Conservation (phyloP, 495 filamentous ascomycete genomes). For the Hypomontagnella submonticulosa region DNA sequence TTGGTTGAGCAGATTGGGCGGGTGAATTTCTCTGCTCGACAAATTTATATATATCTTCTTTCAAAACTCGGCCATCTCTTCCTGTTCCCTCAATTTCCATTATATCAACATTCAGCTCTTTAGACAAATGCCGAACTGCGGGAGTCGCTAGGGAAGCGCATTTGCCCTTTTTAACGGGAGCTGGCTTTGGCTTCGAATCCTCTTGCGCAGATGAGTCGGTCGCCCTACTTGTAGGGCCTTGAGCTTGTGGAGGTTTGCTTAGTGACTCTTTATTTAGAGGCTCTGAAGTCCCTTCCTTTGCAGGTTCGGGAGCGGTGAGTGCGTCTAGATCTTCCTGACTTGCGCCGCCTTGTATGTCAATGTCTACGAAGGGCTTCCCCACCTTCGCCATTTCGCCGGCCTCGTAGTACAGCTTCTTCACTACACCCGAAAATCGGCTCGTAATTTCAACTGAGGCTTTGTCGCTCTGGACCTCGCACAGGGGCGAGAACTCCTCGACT, state of each 20-base stretch:
- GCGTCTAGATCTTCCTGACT: constrained; percentile 59
- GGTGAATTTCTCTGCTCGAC: constrained; percentile 56
- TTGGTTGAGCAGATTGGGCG: constrained; percentile 17
- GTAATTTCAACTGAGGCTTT: constrained; percentile 99
- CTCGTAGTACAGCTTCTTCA: constrained; percentile 96
- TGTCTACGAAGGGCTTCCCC: constrained; percentile 84
- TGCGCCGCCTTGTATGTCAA: constrained; percentile 71
- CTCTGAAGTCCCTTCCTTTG: constrained; percentile 29
- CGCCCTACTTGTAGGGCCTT: constrained; percentile 24
- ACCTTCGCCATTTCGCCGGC: constrained; percentile 96
- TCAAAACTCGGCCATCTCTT: constrained; percentile 89
- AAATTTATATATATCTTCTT: constrained; percentile 91
- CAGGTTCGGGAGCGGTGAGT: constrained; percentile 51
- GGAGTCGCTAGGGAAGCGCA: constrained; percentile 85
- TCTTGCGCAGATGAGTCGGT: constrained; percentile 7
- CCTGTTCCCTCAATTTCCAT: constrained; percentile 83
- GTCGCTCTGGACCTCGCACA: constrained; percentile 98
- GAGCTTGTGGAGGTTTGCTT: constrained; percentile 27
- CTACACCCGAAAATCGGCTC: constrained; percentile 91
- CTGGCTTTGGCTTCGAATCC: constrained; percentile 21
- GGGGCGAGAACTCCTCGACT: constrained; percentile 96
- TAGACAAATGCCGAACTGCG: constrained; percentile 88
- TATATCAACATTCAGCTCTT: constrained; percentile 80
- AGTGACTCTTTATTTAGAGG: constrained; percentile 40
- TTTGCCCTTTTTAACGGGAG: constrained; percentile 54